phyloP scores from a whole-genome alignment of 73 alveolate genomes.

The Paramecium primaurelia region DNA sequence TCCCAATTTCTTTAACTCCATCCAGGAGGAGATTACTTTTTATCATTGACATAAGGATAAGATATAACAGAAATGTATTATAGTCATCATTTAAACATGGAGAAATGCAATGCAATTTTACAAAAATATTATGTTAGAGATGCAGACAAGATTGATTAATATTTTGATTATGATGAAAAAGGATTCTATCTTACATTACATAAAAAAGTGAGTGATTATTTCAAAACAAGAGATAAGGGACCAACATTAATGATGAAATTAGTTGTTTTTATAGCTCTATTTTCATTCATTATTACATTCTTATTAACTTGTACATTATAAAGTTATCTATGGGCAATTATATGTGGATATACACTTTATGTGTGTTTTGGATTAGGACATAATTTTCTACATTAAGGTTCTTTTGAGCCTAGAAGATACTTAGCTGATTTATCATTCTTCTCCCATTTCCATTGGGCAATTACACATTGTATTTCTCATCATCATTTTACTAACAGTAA shows the following conservation, averaged over 20 bases:
- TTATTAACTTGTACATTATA: not conserved
- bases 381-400: not conserved
- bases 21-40: slow-evolving; percentile 26
- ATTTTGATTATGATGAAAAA: not conserved
- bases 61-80: slow-evolving; percentile 19
- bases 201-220: not conserved
- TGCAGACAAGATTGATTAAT: not conserved
- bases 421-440: not conserved
- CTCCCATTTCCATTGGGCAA: slow-evolving; percentile 21
- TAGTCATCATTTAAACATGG: not conserved
- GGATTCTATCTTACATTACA: not conserved
- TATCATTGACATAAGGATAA: not conserved
- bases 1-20: not conserved
- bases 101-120: not conserved
- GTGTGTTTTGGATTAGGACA: slow-evolving; percentile 32
- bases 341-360: not conserved
- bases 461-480: slow-evolving; percentile 22
- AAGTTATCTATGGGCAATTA: not conserved
- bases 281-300: not conserved
- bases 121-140: not conserved
- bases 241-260: not conserved
- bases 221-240: not conserved
- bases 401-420: not conserved
- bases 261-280: not conserved
- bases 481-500: not conserved